Evolutionary conservation across 306 rosid species (phyloP).

Genomic region (Senna tora): DNA sequence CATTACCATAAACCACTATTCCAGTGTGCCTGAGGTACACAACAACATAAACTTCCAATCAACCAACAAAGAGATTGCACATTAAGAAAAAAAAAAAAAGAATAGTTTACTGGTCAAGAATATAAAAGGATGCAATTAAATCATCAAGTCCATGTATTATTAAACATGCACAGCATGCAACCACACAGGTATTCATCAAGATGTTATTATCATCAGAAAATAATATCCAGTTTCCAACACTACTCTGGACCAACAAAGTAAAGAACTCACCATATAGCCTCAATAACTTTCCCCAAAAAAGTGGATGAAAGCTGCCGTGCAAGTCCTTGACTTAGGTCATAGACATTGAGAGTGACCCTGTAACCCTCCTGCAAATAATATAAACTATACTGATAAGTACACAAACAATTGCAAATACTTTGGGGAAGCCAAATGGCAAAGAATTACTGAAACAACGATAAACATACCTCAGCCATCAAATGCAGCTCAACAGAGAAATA

Average conservation of each 20-base stretch:
- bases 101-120: not conserved
- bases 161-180: not conserved
- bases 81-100: not conserved
- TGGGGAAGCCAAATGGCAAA: not conserved
- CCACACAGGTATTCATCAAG: not conserved
- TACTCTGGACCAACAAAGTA: not conserved
- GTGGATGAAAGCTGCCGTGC: constrained; percentile 81
- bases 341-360: constrained; percentile 74
- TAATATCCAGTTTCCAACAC: not conserved
- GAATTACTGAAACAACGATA: constrained; percentile 17
- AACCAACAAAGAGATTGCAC: not conserved
- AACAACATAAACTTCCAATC: not conserved
- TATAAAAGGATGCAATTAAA: not conserved
- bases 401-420: not conserved
- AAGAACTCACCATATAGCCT: constrained; percentile 81
- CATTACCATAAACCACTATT: constrained; percentile 81
- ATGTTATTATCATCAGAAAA: not conserved
- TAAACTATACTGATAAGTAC: not conserved
- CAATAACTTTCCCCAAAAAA: constrained; percentile 89
- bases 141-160: not conserved
- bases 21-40: constrained; percentile 81
- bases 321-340: constrained; percentile 94
- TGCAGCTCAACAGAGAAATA: constrained; percentile 1
- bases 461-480: constrained; percentile 79
- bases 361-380: constrained; percentile 72